These are phyloP conservation scores for Salix dunnii DNA, from an alignment of 345 rosid genomes.

Conservation along the genomic window DNA sequence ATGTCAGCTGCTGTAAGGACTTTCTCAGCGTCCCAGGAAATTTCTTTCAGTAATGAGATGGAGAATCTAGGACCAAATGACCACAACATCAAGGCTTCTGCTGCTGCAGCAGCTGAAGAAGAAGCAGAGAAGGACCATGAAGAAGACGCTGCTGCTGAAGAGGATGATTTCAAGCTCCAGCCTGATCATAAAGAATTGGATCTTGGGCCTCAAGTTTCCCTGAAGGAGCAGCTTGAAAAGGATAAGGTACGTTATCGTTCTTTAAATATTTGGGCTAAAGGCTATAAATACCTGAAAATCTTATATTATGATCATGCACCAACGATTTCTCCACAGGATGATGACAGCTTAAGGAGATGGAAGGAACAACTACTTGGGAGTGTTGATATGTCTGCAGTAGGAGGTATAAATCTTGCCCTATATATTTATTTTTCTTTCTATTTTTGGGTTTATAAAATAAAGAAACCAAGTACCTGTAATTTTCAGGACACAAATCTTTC, in stretches of 20 bases:
- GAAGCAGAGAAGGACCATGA: neutral
- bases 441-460: neutral
- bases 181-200: slow-evolving; percentile 9
- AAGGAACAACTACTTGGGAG: slow-evolving; percentile 32
- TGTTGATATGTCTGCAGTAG: slow-evolving; percentile 18
- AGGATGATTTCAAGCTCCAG: neutral
- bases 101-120: neutral
- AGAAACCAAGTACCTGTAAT: too few relatives aligned
- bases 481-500: too few relatives aligned
- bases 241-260: slow-evolving; percentile 14
- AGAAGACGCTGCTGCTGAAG: neutral
- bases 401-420: neutral
- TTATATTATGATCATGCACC: too few relatives aligned
- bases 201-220: slow-evolving; percentile 15
- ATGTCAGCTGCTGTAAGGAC: slow-evolving; percentile 17
- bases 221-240: slow-evolving; percentile 33
- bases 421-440: neutral
- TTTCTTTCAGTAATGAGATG: slow-evolving; percentile 1
- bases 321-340: slow-evolving; percentile 7
- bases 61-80: neutral
- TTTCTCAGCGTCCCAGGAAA: slow-evolving; percentile 11
- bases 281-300: too few relatives aligned
- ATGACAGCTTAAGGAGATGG: slow-evolving; percentile 30
- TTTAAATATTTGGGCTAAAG: neutral
- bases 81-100: neutral